Percentiles rank a stretch among this genome's conserved stretches.
phyloP scores from a whole-genome alignment of 139 green algal genomes.

The Picochlorum sp. region DNA sequence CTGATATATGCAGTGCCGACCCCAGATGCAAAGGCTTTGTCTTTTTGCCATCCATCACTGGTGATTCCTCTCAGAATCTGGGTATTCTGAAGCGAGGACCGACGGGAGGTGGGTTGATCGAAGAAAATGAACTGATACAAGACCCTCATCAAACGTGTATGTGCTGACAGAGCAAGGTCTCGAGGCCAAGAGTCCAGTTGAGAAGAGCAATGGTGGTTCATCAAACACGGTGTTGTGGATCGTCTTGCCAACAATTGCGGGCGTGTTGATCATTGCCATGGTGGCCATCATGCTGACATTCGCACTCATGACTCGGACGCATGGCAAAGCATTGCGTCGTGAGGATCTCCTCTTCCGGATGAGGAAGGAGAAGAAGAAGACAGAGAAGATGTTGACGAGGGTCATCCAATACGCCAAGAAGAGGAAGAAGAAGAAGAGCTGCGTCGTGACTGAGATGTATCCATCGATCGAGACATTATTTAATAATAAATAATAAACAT shows the following conservation, averaged over 20 bases:
- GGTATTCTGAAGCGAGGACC: background rate
- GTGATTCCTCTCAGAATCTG: background rate
- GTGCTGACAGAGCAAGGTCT: background rate
- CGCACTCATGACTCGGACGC: background rate
- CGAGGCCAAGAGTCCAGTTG: background rate
- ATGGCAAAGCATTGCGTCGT: background rate
- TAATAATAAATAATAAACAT: too few species aligned
- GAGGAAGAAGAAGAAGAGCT: too few species aligned
- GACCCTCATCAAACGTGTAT: constrained; percentile 1
- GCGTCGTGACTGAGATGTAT: too few species aligned
- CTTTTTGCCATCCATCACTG: background rate
- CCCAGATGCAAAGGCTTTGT: constrained; percentile 1
- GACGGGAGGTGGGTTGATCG: background rate
- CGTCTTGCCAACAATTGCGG: constrained; percentile 20
- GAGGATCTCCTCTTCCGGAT: too few species aligned
- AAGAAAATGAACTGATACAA: background rate
- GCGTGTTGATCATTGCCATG: background rate
- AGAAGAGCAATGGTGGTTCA: too few species aligned
- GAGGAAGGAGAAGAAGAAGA: too few species aligned
- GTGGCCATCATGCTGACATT: constrained; percentile 5
- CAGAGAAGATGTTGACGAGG: too few species aligned
- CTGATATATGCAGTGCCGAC: background rate
- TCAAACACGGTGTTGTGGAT: constrained; percentile 11
- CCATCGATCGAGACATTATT: too few species aligned
- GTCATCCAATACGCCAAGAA: too few species aligned